Conservation (phyloP, 2,329 filamentous ascomycete species). For the Aureobasidium mangrovei region DNA sequence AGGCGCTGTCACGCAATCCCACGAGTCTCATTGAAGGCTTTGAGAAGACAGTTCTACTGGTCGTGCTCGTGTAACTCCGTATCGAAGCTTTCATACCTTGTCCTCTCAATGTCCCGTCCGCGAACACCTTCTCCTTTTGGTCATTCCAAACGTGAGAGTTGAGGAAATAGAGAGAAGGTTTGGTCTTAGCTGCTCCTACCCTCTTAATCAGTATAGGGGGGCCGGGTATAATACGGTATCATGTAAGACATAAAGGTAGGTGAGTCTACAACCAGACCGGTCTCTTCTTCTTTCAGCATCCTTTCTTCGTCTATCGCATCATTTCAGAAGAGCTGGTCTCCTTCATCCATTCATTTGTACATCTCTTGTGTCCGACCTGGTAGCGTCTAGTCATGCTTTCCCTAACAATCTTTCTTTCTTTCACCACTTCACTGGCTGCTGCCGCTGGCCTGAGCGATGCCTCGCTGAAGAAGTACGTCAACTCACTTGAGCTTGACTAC, state of each 20-base stretch:
- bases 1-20: too few species aligned
- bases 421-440: constrained; percentile 26
- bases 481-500: constrained; percentile 39
- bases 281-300: not conserved
- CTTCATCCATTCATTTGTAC: constrained; percentile 11
- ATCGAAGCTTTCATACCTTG: too few species aligned
- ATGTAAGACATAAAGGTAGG: not conserved
- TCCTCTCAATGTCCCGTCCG: too few species aligned
- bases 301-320: not conserved
- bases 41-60: too few species aligned
- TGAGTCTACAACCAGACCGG: not conserved
- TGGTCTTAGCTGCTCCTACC: too few species aligned
- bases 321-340: not conserved
- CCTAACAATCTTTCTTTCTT: constrained; percentile 17
- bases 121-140: too few species aligned
- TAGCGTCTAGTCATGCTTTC: constrained; percentile 8
- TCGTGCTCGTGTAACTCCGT: too few species aligned
- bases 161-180: too few species aligned
- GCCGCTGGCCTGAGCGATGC: constrained; percentile 33
- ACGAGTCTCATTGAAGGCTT: too few species aligned
- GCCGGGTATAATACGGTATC: too few species aligned
- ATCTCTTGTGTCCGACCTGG: not conserved
- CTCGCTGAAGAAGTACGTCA: constrained; percentile 33
- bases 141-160: too few species aligned
- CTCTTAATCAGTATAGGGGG: too few species aligned